Base-by-base conservation (phyloP, 805 yeast species). In the Zygotorulaspora sp. region DNA sequence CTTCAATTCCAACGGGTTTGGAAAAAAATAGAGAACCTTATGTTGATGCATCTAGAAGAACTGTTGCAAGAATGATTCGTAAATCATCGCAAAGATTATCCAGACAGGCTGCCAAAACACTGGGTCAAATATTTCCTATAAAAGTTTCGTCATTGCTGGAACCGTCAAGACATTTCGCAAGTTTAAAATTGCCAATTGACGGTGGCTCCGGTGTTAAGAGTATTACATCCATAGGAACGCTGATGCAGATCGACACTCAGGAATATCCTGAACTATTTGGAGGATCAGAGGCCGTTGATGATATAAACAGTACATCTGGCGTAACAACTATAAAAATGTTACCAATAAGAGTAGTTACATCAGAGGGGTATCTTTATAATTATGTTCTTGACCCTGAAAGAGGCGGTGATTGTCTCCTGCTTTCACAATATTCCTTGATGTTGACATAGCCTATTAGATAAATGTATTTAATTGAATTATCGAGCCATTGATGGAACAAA, bases 111-210 rank as follows among this genome's bases (percentile, higher is more conserved):
- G 96, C 95, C 0, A 94, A 82, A 51, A 82, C 79, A 36, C 80
- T 88, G 74, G 96, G 95, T 0, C 85, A 85, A n/a, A 82, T 81
- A 44, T 68, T 89, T 15, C 96, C 96, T 9, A 47, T 50, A 14
- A 77, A 83, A 37, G 78, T 89, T 26, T 77, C 86, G 8, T 84
- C 95, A 2, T 80, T 89, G 41, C 66, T 89, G 50, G 96, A 89
- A 54, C 94, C 96, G 10, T 77, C 84, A 15, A 72, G 98, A 45
- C 96, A 89, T 55, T 92, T 86, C 70, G 97, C 97, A 0, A 84
- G 79, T 36, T 70, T 90, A 48, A 88, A 85, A 57, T 71, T 90
- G 14, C 85, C 84, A 0, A 65, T 38, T n/a, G 57, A 51, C 13
- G 45, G 44, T 17, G 41, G 44, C 15, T 41, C 35, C 16, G 42